Conservation (phyloP, 2,329 filamentous ascomycete genomes). For the Penicillium brasilianum region DNA sequence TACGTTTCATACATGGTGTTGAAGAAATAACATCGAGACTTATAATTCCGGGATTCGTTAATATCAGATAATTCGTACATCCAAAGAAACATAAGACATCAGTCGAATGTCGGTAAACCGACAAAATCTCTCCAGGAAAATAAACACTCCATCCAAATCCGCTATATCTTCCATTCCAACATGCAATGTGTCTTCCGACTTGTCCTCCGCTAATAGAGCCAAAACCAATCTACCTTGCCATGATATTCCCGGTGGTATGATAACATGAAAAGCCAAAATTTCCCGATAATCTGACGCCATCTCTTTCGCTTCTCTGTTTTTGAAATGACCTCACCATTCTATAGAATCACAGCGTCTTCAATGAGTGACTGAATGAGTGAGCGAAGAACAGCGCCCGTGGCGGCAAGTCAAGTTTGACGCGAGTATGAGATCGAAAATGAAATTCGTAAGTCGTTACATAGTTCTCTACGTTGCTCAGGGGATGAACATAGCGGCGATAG, state of each 20-base stretch:
- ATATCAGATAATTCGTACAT: constrained; percentile 15
- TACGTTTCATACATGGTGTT: background rate
- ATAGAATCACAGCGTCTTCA: background rate
- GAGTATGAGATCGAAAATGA: background rate
- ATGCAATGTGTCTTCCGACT: constrained; percentile 6
- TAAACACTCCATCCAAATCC: background rate
- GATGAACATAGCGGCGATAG: constrained; percentile 45
- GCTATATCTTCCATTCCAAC: background rate
- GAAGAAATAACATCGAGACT: background rate
- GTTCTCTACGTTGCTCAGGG: constrained; percentile 24
- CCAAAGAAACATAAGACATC: constrained; percentile 2
- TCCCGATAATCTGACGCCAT: constrained; percentile 12
- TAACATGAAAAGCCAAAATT: background rate
- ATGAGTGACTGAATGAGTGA: background rate
- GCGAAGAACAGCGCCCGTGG: background rate
- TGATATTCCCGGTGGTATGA: constrained; percentile 3
- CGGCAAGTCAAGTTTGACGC: background rate
- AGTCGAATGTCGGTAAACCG: background rate
- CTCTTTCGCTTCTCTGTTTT: constrained; percentile 9
- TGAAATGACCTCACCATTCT: background rate
- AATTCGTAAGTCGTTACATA: constrained; percentile 25
- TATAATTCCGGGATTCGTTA: constrained; percentile 11
- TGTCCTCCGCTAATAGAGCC: background rate
- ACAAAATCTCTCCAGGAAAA: background rate
- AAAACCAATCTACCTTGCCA: constrained; percentile 9